A percentile compares a stretch with the other conserved stretches of the same genome.
phyloP scores from a whole-genome alignment of 257 asterid species.

The Solanum gandarillasii region DNA sequence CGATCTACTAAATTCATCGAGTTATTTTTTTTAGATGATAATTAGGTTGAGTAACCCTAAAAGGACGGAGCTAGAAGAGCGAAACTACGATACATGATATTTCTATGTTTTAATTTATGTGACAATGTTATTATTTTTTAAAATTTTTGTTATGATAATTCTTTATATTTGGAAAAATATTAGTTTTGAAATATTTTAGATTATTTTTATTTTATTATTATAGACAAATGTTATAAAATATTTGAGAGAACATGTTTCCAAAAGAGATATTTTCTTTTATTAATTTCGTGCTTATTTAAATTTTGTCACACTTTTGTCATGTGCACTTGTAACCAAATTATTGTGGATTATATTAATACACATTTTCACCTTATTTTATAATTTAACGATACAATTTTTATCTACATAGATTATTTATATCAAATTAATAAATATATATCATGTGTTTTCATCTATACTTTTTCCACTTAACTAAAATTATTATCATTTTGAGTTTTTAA shows the following conservation, averaged over 20 bases:
- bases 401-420: not conserved
- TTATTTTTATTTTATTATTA: not conserved
- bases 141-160: too few species aligned
- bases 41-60: not conserved
- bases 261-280: fast-evolving
- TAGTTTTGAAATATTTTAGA: too few species aligned
- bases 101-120: not conserved
- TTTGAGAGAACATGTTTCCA: not conserved
- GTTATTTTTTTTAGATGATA: too few species aligned
- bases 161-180: not conserved
- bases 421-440: not conserved
- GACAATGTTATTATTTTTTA: not conserved
- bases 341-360: not conserved
- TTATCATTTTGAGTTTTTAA: not conserved
- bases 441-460: too few species aligned
- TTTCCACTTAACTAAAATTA: not conserved
- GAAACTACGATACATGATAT: too few species aligned
- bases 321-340: not conserved
- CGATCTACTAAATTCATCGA: not conserved
- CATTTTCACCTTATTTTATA: not conserved
- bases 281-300: not conserved
- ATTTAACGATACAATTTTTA: not conserved
- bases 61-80: not conserved
- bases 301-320: not conserved
- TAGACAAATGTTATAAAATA: not conserved